Base-by-base conservation (phyloP, 805 yeast species). In the Ogataea neopini region DNA sequence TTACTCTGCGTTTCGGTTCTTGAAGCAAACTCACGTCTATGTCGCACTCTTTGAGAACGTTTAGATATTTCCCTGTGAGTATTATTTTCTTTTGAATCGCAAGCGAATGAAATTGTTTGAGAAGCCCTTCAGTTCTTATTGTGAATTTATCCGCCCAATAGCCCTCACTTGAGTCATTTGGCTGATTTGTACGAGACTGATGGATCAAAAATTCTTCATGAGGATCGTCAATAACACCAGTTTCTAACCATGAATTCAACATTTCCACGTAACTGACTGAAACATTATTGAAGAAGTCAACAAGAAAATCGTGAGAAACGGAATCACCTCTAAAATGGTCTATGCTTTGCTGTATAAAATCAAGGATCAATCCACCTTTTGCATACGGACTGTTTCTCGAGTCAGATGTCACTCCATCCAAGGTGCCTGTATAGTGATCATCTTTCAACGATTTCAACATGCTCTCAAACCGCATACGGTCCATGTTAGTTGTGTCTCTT, bases 11-110 rank as follows among this genome's bases (percentile, higher is more conserved):
- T 3, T 25, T 17, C 0, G 48, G 37, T 2, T 25, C n/a, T 2
- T 40, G 46, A 17, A 56, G 44, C 1, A 39, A 15, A 4, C 45
- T 45, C 9, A 53, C 48, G 32, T 71, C 69, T 3, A 79, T 67
- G 0, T 84, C 85, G 58, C 87, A 82, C 47, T 76, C 81, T 46
- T 80, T 75, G 37, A 86, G 72, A 2, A 92, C 83, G 58, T 88
- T 87, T 47, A 90, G 69, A 56, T 84, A 84, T 65, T 89, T 91
- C 1, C 99, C 99, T 0, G 97, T 88, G 43, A 82, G 71, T 19
- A 92, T 69, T 0, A 92, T 75, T 63, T 85, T 84, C 41, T 75
- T 74, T 54, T 86, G 86, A 6, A 82, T 61, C 2, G 73, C 77
- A 20, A 69, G 71, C 32, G 72, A 66, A 6, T 72, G 67, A 49